phyloP scores from a whole-genome alignment of 1,284 basidiomycete species.

The Ganoderma resinaceum region DNA sequence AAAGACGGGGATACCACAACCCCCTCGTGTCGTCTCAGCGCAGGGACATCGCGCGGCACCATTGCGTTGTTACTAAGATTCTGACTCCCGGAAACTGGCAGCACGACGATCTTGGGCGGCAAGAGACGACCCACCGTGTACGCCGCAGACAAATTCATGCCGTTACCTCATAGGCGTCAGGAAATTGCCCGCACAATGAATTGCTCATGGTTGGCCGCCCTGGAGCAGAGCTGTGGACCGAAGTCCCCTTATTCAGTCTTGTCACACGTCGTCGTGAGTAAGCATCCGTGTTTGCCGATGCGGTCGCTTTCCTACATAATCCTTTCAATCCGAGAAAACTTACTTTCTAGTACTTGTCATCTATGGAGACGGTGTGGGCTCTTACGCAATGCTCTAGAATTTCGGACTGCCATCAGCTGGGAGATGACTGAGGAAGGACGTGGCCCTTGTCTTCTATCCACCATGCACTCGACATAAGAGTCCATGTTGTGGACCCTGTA shows the following conservation, averaged over 20 bases:
- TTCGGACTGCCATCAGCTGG: neutral
- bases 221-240: neutral
- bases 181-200: neutral
- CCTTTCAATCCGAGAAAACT: neutral
- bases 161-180: neutral
- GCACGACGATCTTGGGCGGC: neutral
- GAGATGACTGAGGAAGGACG: neutral
- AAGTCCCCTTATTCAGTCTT: neutral
- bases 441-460: neutral
- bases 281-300: neutral
- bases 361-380: neutral
- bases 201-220: neutral
- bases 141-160: constrained; percentile 4
- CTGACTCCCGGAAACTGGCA: neutral
- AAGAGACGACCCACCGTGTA: neutral
- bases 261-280: neutral
- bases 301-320: constrained; percentile 3
- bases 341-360: neutral
- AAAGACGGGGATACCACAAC: neutral
- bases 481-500: neutral
- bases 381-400: neutral
- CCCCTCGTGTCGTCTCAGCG: neutral
- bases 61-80: neutral
- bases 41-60: neutral
- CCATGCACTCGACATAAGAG: neutral